Evolutionary conservation across 2,329 filamentous ascomycete species (phyloP).

Genomic region (Neofusicoccum parvum): DNA sequence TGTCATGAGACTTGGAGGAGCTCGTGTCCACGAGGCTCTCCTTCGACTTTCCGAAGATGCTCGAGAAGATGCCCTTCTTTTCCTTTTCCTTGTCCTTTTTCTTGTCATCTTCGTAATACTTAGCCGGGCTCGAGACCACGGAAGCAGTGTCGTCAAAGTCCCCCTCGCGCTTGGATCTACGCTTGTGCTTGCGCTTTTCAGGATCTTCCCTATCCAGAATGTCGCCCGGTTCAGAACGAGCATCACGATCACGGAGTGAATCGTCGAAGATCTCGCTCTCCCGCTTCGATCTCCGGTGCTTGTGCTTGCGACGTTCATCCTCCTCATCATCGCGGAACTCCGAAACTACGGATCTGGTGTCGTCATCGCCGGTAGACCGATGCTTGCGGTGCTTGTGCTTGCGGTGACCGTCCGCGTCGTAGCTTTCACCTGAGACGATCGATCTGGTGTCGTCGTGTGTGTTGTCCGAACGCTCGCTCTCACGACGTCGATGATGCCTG

Average conservation of each 20-base stretch:
- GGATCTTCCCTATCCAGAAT: constrained; percentile 32
- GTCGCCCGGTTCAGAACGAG: constrained; percentile 45
- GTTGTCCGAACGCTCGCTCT: constrained; percentile 37
- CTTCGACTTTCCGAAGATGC: constrained; percentile 48
- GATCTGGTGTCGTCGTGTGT: constrained; percentile 41
- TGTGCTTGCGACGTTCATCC: constrained; percentile 20
- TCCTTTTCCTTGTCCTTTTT: constrained; percentile 38
- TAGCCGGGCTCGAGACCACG: constrained; percentile 42
- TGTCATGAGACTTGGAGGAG: constrained; percentile 30
- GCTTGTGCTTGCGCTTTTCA: constrained; percentile 33
- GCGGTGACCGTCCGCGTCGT: constrained; percentile 38
- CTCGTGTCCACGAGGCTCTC: constrained; percentile 7
- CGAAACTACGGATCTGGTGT: constrained; percentile 11
- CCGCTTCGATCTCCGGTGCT: constrained; percentile 22
- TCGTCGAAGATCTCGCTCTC: constrained; percentile 37
- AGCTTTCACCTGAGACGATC: constrained; percentile 39
- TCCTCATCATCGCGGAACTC: constrained; percentile 22
- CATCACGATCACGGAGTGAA: constrained; percentile 33
- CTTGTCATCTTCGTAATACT: constrained; percentile 42
- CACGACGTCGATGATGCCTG: constrained; percentile 38
- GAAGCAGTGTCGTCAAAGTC: constrained; percentile 47
- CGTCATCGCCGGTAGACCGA: constrained; percentile 18
- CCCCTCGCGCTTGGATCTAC: constrained; percentile 42
- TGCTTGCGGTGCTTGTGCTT: constrained; percentile 36
- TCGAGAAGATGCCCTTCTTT: constrained; percentile 46